Evolutionary conservation across 108 stramenopile genomes (phyloP), one percentile per base, ranked within the genome.

Genomic region (Licmophora abbreviata): DNA sequence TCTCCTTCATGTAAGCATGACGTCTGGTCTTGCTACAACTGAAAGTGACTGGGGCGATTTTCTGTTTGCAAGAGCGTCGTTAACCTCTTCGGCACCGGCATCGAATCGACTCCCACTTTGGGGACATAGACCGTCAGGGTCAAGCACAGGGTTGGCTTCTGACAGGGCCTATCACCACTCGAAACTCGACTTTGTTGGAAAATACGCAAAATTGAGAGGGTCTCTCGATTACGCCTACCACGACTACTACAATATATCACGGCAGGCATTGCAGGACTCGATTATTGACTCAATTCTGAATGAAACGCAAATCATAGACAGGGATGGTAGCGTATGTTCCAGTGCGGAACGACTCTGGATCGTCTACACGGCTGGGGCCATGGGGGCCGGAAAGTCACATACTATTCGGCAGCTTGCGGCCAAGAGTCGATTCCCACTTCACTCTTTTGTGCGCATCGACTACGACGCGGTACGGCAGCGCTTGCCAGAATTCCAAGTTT

Each of bases 281-380:
- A 63, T 75, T 22, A 62, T 80, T 29, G 34, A 37, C 4, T 58
- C 50, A 8, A 18, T 60, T 7, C 43, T 70, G 22, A 40, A 48
- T 11, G 28, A 29, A 8, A 41, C 30, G 29, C 6, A 45, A 1
- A 44, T 25, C 26, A 30, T n/a, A 2, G 51, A 54, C 23, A 42
- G 32, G 2, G 35, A 29, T 30, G 36, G 51, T 14, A 4, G 36
- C 4, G 31, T 34, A 12, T 59, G 50, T 46, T 44, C 25, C 1
- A 51, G 44, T n/a, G 52, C 72, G 11, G 27, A 51, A 33, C 12
- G 54, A 12, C 74, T 55, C 2, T 76, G 74, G 74, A 48, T 63
- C 20, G 76, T 82, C 22, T 86, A 82, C 49, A 90, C 85, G 44
- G 88, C 88, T 21, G 89, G 89, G 6, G 81, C 72, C n/a, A 87